Evolutionary conservation across 495 filamentous ascomycete species (phyloP), one percentile per base, ranked within the genome.

Genomic region (Durotheca rogersii): DNA sequence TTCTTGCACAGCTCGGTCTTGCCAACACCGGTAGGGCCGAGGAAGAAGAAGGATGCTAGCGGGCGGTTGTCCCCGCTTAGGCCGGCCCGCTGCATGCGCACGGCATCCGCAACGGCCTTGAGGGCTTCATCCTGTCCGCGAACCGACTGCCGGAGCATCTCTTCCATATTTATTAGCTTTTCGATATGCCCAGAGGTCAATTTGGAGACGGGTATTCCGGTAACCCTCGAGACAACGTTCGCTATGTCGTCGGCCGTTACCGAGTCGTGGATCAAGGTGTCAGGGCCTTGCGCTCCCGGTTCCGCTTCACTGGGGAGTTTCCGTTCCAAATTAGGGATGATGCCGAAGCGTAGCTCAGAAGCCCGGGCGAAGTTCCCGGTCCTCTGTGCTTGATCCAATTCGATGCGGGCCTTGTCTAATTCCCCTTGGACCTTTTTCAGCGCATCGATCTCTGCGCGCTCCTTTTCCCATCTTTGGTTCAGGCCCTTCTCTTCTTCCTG

Each of bases 1-100:
- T 90, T 91, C 78, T 98, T 98, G 78, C 90, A 96, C 4, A 96
- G 79, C 57, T 96, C 93, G 1, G 92, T 98, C 69, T 98, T 98
- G 40, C 93, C 93, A 20, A 96, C 92, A 56, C 93, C 92, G 10
- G 93, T 98, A 5, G 93, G 93, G 0, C 93, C 93, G 12, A 97
- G 79, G 76, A 97, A 96, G 86, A 97, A 95, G 78, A 97, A 97
- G 4, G 85, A 90, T 1, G 92, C 93, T 6, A 95, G 73, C 0
- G 93, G 92, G 1, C 92, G 82, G 60, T 96, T 94, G 52, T 96
- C 89, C 16, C 89, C 88, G 54, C 85, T 90, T 21, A 97, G 77
- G 6, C 93, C 93, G 17, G 93, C 93, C 45, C 93, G 77, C 65
- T 98, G 93, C 82, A 95, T 88, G 14, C 93, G 80, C 12, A 98